Evolutionary conservation across 2,329 filamentous ascomycete species (phyloP).

Genomic region (Aspergillus sojae): DNA sequence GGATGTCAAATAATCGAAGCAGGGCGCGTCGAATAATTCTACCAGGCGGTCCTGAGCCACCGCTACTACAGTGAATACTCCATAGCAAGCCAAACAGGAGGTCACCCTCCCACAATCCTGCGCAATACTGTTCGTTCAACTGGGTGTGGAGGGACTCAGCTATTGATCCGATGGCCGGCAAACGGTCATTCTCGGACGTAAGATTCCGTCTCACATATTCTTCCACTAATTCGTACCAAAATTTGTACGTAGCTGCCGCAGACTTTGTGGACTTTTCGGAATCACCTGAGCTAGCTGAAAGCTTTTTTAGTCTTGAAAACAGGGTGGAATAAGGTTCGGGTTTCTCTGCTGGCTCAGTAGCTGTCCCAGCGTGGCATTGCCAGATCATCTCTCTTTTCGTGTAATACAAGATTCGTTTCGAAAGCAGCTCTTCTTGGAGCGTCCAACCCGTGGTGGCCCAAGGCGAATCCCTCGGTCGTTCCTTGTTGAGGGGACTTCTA

Average conservation of each 20-base stretch:
- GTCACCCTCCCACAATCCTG: background rate
- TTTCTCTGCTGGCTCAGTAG: background rate
- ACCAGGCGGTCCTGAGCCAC: background rate
- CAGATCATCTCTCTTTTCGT: background rate
- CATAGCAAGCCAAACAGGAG: background rate
- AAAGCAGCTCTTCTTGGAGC: background rate
- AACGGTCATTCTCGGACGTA: background rate
- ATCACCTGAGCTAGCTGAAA: background rate
- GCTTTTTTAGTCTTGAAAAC: background rate
- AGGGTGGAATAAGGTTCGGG: background rate
- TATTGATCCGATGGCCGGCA: background rate
- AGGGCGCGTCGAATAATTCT: background rate
- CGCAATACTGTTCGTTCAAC: background rate
- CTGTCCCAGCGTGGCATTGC: background rate
- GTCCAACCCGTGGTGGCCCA: background rate
- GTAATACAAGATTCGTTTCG: background rate
- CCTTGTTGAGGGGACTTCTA: background rate
- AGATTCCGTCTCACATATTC: background rate
- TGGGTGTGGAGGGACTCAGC: background rate
- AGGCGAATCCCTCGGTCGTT: background rate
- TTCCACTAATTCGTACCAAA: background rate
- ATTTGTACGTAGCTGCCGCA: background rate
- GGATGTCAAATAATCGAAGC: background rate
- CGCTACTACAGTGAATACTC: background rate
- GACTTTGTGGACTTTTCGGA: background rate